Percentiles rank a stretch among this genome's conserved stretches.
Evolutionary conservation across 768 basidiomycete species (phyloP).

Genomic region (Lactarius sanguifluus): DNA sequence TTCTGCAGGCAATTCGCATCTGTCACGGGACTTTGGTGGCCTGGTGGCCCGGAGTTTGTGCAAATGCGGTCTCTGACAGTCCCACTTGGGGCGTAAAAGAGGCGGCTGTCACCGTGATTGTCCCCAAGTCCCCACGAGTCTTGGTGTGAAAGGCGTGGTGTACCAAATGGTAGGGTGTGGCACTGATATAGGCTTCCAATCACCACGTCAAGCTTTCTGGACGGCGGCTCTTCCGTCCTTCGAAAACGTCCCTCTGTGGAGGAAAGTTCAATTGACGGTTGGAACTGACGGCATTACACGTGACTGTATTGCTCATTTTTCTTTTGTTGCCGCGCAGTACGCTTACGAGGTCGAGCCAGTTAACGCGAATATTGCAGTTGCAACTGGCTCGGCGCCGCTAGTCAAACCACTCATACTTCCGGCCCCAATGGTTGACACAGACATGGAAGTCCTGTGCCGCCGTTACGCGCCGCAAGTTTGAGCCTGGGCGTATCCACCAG

Average conservation of each 20-base stretch:
- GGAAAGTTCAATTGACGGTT: not conserved
- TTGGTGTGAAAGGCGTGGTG: not conserved
- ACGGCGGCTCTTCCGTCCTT: not conserved
- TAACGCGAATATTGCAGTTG: not conserved
- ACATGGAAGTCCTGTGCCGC: not conserved
- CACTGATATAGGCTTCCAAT: not conserved
- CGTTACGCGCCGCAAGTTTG: not conserved
- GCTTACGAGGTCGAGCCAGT: too few relatives aligned
- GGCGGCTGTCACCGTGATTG: not conserved
- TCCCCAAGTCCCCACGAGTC: not conserved
- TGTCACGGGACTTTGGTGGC: not conserved
- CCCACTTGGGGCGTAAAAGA: not conserved
- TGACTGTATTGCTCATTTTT: not conserved
- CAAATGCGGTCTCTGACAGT: not conserved
- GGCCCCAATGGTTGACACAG: not conserved
- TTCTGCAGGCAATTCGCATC: not conserved
- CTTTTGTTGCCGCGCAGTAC: not conserved
- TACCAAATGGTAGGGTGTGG: not conserved
- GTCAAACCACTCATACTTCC: not conserved
- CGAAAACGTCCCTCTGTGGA: not conserved
- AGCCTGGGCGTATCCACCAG: not conserved
- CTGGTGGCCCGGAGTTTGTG: not conserved
- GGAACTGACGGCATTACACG: not conserved
- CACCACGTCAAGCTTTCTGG: not conserved
- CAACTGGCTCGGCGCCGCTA: not conserved